Evolutionary conservation across 495 filamentous ascomycete genomes (phyloP).

Genomic region (Podospora conica): DNA sequence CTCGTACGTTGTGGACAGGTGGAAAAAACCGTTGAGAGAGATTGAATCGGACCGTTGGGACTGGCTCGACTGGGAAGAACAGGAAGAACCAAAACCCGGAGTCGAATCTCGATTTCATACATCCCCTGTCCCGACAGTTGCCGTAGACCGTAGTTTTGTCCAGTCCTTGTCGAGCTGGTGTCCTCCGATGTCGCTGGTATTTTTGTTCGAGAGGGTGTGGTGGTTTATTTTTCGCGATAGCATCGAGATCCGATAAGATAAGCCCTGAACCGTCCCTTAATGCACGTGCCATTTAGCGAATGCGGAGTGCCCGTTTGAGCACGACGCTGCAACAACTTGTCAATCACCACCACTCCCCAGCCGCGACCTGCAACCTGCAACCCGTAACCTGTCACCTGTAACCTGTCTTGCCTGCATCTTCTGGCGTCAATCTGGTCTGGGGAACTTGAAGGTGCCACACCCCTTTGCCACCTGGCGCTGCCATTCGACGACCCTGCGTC

Average conservation of each 20-base stretch:
- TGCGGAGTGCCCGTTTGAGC: slow-evolving; percentile 8
- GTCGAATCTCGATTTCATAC: neutral
- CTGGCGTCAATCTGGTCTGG: neutral
- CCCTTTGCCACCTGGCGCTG: neutral
- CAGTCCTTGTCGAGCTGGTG: too few species aligned
- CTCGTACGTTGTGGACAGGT: neutral
- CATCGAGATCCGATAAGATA: neutral
- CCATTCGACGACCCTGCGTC: neutral
- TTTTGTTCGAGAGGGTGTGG: neutral
- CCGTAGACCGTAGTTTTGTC: neutral
- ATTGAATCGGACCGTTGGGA: neutral
- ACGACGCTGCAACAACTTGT: neutral
- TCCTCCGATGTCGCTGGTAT: slow-evolving; percentile 4
- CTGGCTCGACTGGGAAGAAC: too few species aligned
- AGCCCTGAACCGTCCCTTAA: neutral
- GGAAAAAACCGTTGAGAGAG: neutral
- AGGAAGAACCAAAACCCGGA: neutral
- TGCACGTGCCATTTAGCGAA: slow-evolving; percentile 9
- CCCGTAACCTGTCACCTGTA: neutral
- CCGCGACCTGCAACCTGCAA: neutral
- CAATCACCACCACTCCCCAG: neutral
- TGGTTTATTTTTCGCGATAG: neutral
- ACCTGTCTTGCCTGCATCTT: neutral
- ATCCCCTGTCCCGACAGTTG: neutral
- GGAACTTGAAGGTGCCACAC: neutral